A percentile compares a stretch with the other conserved stretches of the same genome.
Conservation (phyloP, 1,284 basidiomycete species). For the Neotropicomus parvogracilis region DNA sequence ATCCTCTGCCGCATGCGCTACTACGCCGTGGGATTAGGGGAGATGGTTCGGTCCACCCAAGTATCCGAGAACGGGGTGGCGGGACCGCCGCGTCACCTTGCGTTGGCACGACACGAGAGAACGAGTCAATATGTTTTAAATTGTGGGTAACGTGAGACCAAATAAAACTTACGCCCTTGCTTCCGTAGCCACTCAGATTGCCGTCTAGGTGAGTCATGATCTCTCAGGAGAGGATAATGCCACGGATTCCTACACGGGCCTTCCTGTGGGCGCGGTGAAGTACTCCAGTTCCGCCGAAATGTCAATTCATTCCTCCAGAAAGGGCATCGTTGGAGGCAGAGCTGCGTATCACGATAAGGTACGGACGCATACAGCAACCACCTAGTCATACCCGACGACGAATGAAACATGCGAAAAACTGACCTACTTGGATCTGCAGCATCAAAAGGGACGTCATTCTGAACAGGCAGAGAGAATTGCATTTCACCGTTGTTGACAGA, state of each 20-base stretch:
- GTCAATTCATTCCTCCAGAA: conserved; percentile 24
- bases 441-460: conserved; percentile 52
- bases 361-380: neutral
- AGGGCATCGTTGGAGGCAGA: conserved; percentile 56
- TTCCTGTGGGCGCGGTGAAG: conserved; percentile 7
- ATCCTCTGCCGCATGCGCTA: conserved; percentile 13
- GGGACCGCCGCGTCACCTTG: conserved; percentile 1
- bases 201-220: conserved; percentile 18
- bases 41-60: conserved; percentile 15
- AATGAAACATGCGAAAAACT: conserved; percentile 50
- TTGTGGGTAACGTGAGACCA: neutral
- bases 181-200: conserved; percentile 7
- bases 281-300: conserved; percentile 3
- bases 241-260: conserved; percentile 11
- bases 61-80: conserved; percentile 7
- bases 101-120: conserved; percentile 1
- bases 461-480: conserved; percentile 38
- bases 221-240: conserved; percentile 8
- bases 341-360: conserved; percentile 29
- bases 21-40: conserved; percentile 12
- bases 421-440: conserved; percentile 40
- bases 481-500: too few relatives aligned
- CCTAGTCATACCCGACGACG: conserved; percentile 50
- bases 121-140: conserved; percentile 4
- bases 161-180: conserved; percentile 10